Evolutionary conservation across 1,284 basidiomycete species (phyloP).

Genomic region (Sphaerobolus stellatus): DNA sequence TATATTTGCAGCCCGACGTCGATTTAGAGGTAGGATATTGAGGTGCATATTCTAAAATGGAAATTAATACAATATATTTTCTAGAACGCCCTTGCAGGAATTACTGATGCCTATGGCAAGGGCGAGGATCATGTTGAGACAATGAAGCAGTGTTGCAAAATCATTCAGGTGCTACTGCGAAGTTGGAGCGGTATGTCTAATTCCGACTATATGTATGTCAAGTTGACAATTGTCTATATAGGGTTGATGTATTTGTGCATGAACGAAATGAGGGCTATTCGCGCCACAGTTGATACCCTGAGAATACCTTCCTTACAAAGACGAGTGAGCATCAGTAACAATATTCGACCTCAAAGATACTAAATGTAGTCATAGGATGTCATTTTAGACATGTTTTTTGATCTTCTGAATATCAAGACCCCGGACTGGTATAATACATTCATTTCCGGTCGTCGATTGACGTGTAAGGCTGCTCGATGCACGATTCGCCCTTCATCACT

Average conservation of each 20-base stretch:
- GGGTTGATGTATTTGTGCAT: slow-evolving; percentile 94
- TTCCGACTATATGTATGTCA: slow-evolving; percentile 2
- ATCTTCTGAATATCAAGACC: slow-evolving; percentile 87
- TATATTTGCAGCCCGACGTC: slow-evolving; percentile 76
- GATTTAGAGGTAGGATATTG: slow-evolving; percentile 78
- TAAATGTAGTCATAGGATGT: slow-evolving; percentile 63
- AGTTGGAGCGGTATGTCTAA: slow-evolving; percentile 87
- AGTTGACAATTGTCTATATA: slow-evolving; percentile 27
- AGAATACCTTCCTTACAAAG: slow-evolving; percentile 86
- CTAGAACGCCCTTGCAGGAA: slow-evolving; percentile 80
- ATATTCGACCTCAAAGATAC: background rate
- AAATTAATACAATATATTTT: slow-evolving; percentile 16
- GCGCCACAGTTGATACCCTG: slow-evolving; percentile 82
- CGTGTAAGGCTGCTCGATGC: slow-evolving; percentile 54
- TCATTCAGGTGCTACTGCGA: slow-evolving; percentile 82
- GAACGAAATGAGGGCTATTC: slow-evolving; percentile 83
- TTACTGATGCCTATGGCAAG: slow-evolving; percentile 90
- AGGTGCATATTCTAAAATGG: background rate
- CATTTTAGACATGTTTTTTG: slow-evolving; percentile 91
- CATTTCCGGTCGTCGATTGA: slow-evolving; percentile 81
- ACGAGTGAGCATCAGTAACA: slow-evolving; percentile 52
- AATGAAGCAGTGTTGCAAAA: slow-evolving; percentile 73
- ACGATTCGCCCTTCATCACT: background rate
- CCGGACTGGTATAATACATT: slow-evolving; percentile 91
- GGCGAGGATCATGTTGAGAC: slow-evolving; percentile 73